A percentile compares a stretch with the other conserved stretches of the same genome.
phyloP scores from a whole-genome alignment of 2,329 filamentous ascomycete species.

The Aureobasidium sp. region DNA sequence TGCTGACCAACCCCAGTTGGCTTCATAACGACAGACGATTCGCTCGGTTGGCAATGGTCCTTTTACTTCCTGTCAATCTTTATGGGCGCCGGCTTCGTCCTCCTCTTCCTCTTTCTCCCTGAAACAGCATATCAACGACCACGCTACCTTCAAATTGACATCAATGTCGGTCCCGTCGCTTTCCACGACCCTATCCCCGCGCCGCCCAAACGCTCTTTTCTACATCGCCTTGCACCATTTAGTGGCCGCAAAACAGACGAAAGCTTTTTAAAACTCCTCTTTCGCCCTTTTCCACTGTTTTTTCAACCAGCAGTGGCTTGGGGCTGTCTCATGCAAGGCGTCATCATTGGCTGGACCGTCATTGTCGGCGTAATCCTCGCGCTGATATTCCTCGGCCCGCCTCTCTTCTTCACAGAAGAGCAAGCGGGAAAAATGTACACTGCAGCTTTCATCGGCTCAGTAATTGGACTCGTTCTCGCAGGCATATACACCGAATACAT shows the following conservation, averaged over 20 bases:
- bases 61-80: slow-evolving; percentile 89
- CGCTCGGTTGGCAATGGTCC: slow-evolving; percentile 74
- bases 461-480: slow-evolving; percentile 67
- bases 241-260: slow-evolving; percentile 78
- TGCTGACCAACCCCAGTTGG: slow-evolving; percentile 48
- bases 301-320: slow-evolving; percentile 80
- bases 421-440: slow-evolving; percentile 82
- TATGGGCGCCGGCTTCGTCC: slow-evolving; percentile 59
- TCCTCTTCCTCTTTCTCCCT: slow-evolving; percentile 72
- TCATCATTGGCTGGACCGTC: slow-evolving; percentile 91
- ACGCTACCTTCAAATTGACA: slow-evolving; percentile 51
- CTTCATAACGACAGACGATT: slow-evolving; percentile 60
- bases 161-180: background rate
- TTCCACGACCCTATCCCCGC: background rate
- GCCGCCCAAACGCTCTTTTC: slow-evolving; percentile 22
- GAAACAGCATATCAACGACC: slow-evolving; percentile 75
- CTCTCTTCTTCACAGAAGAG: slow-evolving; percentile 74
- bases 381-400: slow-evolving; percentile 71
- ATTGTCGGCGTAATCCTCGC: slow-evolving; percentile 80
- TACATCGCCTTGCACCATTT: slow-evolving; percentile 55
- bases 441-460: slow-evolving; percentile 74
- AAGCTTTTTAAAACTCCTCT: slow-evolving; percentile 55
- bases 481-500: slow-evolving; percentile 68
- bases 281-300: slow-evolving; percentile 75
- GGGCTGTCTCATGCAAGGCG: slow-evolving; percentile 74